These are phyloP conservation scores for Stagonosporopsis chrysanthemi DNA, from an alignment of 2,329 filamentous ascomycete genomes.

Conservation along the genomic window DNA sequence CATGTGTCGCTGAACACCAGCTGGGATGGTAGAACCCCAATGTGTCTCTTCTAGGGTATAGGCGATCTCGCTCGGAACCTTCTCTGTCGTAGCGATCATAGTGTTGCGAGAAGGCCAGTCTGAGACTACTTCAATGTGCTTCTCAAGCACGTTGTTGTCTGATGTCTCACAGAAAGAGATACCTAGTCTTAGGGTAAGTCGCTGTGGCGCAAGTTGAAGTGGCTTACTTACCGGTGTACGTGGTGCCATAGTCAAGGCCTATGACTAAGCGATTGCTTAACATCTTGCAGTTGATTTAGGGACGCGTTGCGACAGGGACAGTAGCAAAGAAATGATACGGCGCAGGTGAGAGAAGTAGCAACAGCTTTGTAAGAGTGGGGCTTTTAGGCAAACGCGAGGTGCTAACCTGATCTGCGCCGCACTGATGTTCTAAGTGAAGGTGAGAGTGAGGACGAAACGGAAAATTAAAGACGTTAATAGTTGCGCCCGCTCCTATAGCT, in stretches of 20 bases:
- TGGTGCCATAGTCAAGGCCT: slow-evolving; percentile 36
- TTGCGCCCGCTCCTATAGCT: too few relatives aligned
- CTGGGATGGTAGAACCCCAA: slow-evolving; percentile 29
- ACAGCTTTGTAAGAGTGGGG: too few relatives aligned
- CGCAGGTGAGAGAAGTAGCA: too few relatives aligned
- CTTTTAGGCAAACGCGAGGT: too few relatives aligned
- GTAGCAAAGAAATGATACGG: not conserved
- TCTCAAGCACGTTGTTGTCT: not conserved
- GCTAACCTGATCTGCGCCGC: too few relatives aligned
- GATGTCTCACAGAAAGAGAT: slow-evolving; percentile 42
- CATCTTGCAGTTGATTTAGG: not conserved
- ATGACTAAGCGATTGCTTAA: slow-evolving; percentile 10
- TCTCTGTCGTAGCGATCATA: slow-evolving; percentile 39
- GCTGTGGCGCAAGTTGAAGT: not conserved
- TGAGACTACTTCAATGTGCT: slow-evolving; percentile 33
- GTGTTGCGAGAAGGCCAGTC: slow-evolving; percentile 37
- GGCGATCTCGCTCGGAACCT: slow-evolving; percentile 37
- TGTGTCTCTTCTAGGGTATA: slow-evolving; percentile 18
- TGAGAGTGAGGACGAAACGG: too few relatives aligned
- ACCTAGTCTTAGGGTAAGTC: slow-evolving; percentile 22
- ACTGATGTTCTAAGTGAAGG: too few relatives aligned
- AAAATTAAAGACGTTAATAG: too few relatives aligned
- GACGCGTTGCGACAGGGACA: not conserved
- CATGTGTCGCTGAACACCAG: slow-evolving; percentile 34
- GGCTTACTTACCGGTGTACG: slow-evolving; percentile 25